Evolutionary conservation across 2,329 filamentous ascomycete species (phyloP), one percentile per base, ranked within the genome.

Genomic region (Colletotrichum simmondsii): DNA sequence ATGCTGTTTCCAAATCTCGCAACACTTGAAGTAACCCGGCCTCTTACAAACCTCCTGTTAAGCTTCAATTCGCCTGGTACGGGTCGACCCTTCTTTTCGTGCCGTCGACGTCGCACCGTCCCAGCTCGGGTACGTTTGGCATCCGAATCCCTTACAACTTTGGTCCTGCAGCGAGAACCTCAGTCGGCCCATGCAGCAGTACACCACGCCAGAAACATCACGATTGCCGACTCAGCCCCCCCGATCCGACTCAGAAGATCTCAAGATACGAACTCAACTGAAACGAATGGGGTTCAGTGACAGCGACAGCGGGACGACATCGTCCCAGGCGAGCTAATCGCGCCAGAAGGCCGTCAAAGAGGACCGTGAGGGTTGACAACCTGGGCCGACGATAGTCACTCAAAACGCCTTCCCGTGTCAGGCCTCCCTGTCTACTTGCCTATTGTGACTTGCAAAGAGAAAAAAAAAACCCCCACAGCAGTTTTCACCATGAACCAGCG

Each of bases 201-300:
- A 57, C 35, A 57, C 14, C 58, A 30, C 58, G 53, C 59, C 54
- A 69, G 69, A 60, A 69, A 70, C 60, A 46, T 49, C 32, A 22
- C 35, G 53, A 49, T 60, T 22, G 35, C 42, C 54, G 65, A 70
- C 53, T 72, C 56, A 65, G 69, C 58, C 65, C 64, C 67, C 22
- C 37, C 49, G 28, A 35, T 35, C 30, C 54, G 14, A 30, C 49
- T 24, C 49, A 22, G 16, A 37, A 63, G n/a, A 53, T 19, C 16
- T 64, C 59, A 16, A 72, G 65, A 70, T 65, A 70, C 70, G 53
- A 56, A 64, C 70, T 64, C 70, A 58, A 72, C 69, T 72, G 70
- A 72, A 72, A 72, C 70, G 14, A 46, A 28, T 49, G 53, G 64
- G 58, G 16, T 35, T 12, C 42, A n/a, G 52, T 14, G 63, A 28